Percentiles rank a stretch among this genome's conserved stretches.
These are phyloP conservation scores for Ustilago trichophora DNA, from an alignment of 1,284 basidiomycete genomes.

Conservation along the genomic window DNA sequence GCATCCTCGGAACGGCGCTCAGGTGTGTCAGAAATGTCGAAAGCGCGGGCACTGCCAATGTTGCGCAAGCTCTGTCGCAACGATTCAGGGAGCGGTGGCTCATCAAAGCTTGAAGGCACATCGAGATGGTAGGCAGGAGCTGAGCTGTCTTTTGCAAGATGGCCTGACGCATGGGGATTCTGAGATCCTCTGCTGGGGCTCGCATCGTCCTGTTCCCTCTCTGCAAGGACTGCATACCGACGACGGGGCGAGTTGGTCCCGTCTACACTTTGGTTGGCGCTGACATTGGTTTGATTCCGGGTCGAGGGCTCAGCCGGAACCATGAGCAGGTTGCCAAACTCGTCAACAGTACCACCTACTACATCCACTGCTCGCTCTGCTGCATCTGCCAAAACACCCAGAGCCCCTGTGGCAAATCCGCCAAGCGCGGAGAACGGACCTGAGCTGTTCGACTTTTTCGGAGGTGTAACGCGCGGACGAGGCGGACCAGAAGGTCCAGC, in stretches of 20 bases:
- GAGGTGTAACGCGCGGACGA: conserved; percentile 27
- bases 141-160: not conserved
- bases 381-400: conserved; percentile 39
- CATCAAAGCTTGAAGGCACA: conserved; percentile 18
- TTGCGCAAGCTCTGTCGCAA: conserved; percentile 27
- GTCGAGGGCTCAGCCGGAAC: conserved; percentile 26
- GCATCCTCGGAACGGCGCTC: conserved; percentile 15
- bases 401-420: conserved; percentile 37
- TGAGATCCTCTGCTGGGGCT: not conserved
- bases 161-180: not conserved
- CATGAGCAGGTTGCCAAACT: conserved; percentile 42
- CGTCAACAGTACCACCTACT: conserved; percentile 44
- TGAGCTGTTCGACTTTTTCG: conserved; percentile 24
- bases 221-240: conserved; percentile 18
- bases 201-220: conserved; percentile 13
- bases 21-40: conserved; percentile 30
- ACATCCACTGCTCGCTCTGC: conserved; percentile 49
- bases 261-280: conserved; percentile 1
- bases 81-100: conserved; percentile 38
- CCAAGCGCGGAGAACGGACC: conserved; percentile 41
- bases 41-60: conserved; percentile 7
- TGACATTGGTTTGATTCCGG: conserved; percentile 1
- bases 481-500: conserved; percentile 5
- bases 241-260: conserved; percentile 33
- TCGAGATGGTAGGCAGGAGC: conserved; percentile 31